Base-by-base conservation (phyloP, 495 filamentous ascomycete species). In the Chlorociboria aeruginascens region DNA sequence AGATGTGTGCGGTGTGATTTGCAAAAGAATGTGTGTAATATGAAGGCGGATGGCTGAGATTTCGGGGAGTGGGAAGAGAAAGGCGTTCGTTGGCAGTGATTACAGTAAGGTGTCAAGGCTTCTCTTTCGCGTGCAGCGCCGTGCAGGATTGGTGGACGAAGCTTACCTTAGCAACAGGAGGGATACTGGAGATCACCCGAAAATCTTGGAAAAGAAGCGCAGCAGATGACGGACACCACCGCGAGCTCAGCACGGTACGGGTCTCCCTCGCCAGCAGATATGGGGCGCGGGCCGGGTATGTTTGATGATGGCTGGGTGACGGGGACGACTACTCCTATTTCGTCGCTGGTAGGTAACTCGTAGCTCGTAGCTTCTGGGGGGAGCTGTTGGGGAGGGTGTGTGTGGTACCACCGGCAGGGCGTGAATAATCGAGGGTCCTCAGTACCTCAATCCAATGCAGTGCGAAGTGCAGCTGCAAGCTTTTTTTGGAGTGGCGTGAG, bases 11-110 rank as follows among this genome's bases (percentile, higher is more conserved):
- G 39, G 47, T 45, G 28, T 43, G 55, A 48, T 45, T 44, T 44
- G 52, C 38, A 52, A 55, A 58, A 49, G 55, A 54, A 49, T 39
- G 55, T 54, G 55, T n/a, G 20, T 25, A 25, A 25, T 51, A 38
- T 57, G 54, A 48, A 25, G 48, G 54, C 51, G 45, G 40, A 43
- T 47, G 54, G 50, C 46, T 48, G 50, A 43, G 40, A 28, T n/a
- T 43, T 37, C 49, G 46, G 42, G 42, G 46, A 11, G 31, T 33
- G 20, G 32, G 32, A 49, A 42, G 32, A 33, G 43, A 41, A 40
- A 48, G 43, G 48, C 40, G 43, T 49, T 49, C 30, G 35, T 47
- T 41, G 42, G 29, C 2, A 43, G 28, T 17, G 31, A 12, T 16
- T 13, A 32, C n/a, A 17, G 29, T 25, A 32, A 25, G 30, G 29